These are phyloP conservation scores for Termitomyces sp. DNA, from an alignment of 768 basidiomycete genomes.

Conservation along the genomic window DNA sequence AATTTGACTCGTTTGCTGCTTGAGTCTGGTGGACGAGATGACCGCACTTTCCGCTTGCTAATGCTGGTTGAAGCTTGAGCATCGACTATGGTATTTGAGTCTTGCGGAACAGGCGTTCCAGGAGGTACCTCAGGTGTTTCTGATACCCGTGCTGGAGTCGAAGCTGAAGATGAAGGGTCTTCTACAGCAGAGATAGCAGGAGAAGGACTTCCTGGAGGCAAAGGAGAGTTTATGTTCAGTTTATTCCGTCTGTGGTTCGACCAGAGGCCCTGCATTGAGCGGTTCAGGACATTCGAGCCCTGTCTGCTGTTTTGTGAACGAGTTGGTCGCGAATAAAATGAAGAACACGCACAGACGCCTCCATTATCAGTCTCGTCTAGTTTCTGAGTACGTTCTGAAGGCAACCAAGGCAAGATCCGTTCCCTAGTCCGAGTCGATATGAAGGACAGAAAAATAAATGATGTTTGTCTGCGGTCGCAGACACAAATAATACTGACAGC, in stretches of 20 bases:
- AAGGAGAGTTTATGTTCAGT: conserved; percentile 61
- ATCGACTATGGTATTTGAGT: conserved; percentile 13
- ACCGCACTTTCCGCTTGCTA: conserved; percentile 66
- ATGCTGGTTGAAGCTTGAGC: conserved; percentile 20
- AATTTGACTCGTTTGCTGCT: conserved; percentile 59
- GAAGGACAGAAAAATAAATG: conserved; percentile 1
- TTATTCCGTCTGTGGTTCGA: conserved; percentile 61
- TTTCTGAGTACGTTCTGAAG: background rate
- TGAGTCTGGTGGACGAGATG: conserved; percentile 49
- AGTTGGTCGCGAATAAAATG: conserved; percentile 2
- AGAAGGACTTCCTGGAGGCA: conserved; percentile 28
- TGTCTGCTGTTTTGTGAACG: conserved; percentile 49
- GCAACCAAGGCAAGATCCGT: background rate
- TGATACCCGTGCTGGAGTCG: conserved; percentile 18
- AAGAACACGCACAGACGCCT: conserved; percentile 25
- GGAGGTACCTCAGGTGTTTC: conserved; percentile 13
- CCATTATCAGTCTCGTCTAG: conserved; percentile 16
- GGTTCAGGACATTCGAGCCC: conserved; percentile 74
- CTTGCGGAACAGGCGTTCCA: conserved; percentile 14
- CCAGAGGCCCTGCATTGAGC: conserved; percentile 81
- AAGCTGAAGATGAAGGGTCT: conserved; percentile 15
- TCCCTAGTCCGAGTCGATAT: background rate
- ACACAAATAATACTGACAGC: too few species aligned
- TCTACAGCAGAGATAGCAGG: conserved; percentile 24
- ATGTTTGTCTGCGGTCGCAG: conserved; percentile 5